Percentiles rank a stretch among this genome's conserved stretches.
Evolutionary conservation across 495 filamentous ascomycete genomes (phyloP).

Genomic region (Aspergillus biplanus): DNA sequence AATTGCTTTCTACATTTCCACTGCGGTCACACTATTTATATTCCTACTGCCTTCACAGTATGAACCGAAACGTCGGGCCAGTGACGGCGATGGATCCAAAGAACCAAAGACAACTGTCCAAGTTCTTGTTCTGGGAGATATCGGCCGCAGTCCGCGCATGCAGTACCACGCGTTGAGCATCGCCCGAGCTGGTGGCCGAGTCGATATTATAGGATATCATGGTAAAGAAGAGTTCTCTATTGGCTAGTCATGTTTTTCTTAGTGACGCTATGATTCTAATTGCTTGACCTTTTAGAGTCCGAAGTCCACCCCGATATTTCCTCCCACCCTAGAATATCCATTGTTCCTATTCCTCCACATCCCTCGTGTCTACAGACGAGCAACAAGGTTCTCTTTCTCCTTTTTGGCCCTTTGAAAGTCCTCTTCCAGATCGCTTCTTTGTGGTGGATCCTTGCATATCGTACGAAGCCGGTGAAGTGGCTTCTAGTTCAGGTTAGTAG

Average conservation of each 20-base stretch:
- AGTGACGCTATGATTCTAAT: constrained; percentile 6
- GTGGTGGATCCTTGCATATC: constrained; percentile 71
- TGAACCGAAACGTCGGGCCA: constrained; percentile 25
- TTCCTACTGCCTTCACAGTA: constrained; percentile 57
- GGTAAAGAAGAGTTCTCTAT: constrained; percentile 52
- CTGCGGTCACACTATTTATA: constrained; percentile 51
- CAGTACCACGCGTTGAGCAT: constrained; percentile 97
- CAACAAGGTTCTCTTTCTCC: constrained; percentile 74
- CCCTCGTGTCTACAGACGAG: constrained; percentile 66
- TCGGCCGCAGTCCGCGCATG: constrained; percentile 96
- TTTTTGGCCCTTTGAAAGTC: constrained; percentile 85
- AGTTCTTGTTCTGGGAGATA: constrained; percentile 96
- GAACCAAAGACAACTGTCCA: constrained; percentile 58
- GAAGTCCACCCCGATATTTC: constrained; percentile 76
- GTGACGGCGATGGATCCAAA: constrained; percentile 16
- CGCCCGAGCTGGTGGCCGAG: constrained; percentile 77
- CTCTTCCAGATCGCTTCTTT: constrained; percentile 76
- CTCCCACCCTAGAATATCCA: constrained; percentile 63
- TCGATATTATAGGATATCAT: constrained; percentile 85
- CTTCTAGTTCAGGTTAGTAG: constrained; percentile 71
- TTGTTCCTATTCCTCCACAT: constrained; percentile 65
- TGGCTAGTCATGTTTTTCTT: neutral
- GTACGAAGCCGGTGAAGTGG: constrained; percentile 72
- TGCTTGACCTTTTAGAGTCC: constrained; percentile 56
- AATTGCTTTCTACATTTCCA: constrained; percentile 54